Base-by-base conservation (phyloP, 2,329 filamentous ascomycete species). In the Cryphonectria parasitica region DNA sequence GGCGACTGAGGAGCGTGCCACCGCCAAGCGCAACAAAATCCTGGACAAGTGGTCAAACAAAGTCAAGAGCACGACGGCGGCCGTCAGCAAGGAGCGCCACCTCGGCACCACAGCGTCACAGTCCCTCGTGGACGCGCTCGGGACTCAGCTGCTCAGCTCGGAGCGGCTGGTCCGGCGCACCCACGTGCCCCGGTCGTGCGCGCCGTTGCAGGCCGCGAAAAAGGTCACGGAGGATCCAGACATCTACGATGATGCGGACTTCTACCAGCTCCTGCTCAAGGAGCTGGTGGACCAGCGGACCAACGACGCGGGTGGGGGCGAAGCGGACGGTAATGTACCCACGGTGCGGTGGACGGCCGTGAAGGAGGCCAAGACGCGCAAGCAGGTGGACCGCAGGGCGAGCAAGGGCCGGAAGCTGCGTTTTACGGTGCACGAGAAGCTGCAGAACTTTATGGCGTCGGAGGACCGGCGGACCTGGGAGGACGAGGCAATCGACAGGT, bases 371-470 rank as follows among this genome's bases (percentile, higher is more conserved):
- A 97, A 95, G 84, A 87, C 91, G 71, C 92, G 92, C 81, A 92
- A 93, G 78, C 88, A 91, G 41, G 92, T 98, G 5, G 96, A 99
- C 79, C 95, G 95, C 28, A 96, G 95, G 79, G 96, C 96, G 0
- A 97, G 93, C 79, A 98, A 98, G 82, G 96, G 96, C 7, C 86
- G 96, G 65, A 98, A 98, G 83, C 88, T 99, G 87, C 88, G 94
- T 54, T 99, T 95, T 81, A 96, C 93, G 22, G 94, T 98, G 62
- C 95, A 98, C 78, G 95, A 98, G 83, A 98, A 98, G 84, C 81
- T 99, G 77, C 93, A 97, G 83, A 98, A 98, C 80, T 98, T 98
- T 78, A 98, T 98, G 94, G 95, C 95, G 15, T 91, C 94, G 0
- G 94, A 98, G 79, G 92, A 97, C 78, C 86, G 93, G 67, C 87